A percentile compares a stretch with the other conserved stretches of the same genome.
These are phyloP conservation scores for Ajuga reptans DNA, from an alignment of 305 asterid genomes.

Conservation along the genomic window DNA sequence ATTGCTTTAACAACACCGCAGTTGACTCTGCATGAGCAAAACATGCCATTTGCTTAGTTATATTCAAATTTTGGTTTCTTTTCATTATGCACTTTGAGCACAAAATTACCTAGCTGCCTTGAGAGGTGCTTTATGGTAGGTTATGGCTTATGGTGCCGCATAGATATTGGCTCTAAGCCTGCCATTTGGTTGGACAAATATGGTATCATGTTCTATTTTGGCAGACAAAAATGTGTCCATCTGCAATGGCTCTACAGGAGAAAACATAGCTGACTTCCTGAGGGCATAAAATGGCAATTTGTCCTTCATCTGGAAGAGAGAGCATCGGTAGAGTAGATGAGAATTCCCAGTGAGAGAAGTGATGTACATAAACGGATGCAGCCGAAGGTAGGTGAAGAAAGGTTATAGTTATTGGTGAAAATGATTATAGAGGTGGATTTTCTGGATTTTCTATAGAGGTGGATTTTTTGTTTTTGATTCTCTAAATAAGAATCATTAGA, in stretches of 20 bases:
- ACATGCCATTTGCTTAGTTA: neutral
- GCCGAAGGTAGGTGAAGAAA: neutral
- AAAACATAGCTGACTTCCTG: too few species aligned
- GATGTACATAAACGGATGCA: slow-evolving; percentile 3
- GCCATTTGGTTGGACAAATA: too few species aligned
- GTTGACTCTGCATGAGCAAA: neutral
- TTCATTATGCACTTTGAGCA: neutral
- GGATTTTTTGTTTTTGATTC: too few species aligned
- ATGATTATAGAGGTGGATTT: too few species aligned
- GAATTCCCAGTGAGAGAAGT: neutral
- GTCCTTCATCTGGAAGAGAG: too few species aligned
- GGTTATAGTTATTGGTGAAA: too few species aligned
- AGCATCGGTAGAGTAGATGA: too few species aligned
- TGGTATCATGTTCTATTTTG: too few species aligned
- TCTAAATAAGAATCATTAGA: too few species aligned
- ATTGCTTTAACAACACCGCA: neutral
- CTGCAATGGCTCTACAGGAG: neutral
- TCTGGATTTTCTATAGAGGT: too few species aligned
- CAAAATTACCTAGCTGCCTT: slow-evolving; percentile 3
- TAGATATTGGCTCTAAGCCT: neutral
- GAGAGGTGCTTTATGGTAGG: neutral
- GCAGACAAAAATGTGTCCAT: neutral
- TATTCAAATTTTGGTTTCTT: neutral
- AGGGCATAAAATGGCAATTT: neutral
- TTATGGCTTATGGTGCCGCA: neutral